These are phyloP conservation scores for Flammula alnicola DNA, from an alignment of 1,284 basidiomycete genomes.

Conservation along the genomic window DNA sequence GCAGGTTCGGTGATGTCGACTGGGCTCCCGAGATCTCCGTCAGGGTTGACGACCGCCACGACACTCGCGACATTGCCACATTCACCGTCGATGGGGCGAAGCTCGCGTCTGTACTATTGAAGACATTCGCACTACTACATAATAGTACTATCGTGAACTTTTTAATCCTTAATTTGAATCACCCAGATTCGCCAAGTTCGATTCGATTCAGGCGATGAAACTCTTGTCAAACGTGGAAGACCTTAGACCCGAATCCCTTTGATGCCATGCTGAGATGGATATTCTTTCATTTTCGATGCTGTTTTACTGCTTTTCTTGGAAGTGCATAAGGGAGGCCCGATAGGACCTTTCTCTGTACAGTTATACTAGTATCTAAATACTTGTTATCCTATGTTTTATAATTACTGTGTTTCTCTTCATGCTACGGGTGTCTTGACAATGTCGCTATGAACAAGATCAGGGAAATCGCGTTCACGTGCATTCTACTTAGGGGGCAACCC, in stretches of 20 bases:
- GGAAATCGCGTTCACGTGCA: conserved; percentile 25
- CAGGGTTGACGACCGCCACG: conserved; percentile 28
- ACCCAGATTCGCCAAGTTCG: too few relatives aligned
- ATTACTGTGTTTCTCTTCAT: background rate
- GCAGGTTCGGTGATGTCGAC: conserved; percentile 33
- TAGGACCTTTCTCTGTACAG: background rate
- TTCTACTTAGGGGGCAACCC: background rate
- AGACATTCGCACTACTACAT: too few relatives aligned
- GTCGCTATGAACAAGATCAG: background rate
- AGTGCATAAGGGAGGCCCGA: background rate
- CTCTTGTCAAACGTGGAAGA: conserved; percentile 26
- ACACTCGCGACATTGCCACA: conserved; percentile 31
- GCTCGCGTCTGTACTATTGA: too few relatives aligned
- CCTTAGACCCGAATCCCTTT: background rate
- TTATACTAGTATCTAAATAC: conserved; percentile 4
- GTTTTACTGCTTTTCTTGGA: background rate
- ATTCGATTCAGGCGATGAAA: conserved; percentile 29
- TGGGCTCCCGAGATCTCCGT: conserved; percentile 35
- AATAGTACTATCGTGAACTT: too few relatives aligned
- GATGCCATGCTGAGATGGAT: too few relatives aligned
- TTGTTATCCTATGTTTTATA: background rate
- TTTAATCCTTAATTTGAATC: too few relatives aligned
- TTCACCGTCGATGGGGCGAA: conserved; percentile 26
- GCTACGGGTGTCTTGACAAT: background rate
- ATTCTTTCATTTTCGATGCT: background rate